These are phyloP conservation scores for Podaxis pistillaris DNA, from an alignment of 768 basidiomycete species.

Conservation along the genomic window DNA sequence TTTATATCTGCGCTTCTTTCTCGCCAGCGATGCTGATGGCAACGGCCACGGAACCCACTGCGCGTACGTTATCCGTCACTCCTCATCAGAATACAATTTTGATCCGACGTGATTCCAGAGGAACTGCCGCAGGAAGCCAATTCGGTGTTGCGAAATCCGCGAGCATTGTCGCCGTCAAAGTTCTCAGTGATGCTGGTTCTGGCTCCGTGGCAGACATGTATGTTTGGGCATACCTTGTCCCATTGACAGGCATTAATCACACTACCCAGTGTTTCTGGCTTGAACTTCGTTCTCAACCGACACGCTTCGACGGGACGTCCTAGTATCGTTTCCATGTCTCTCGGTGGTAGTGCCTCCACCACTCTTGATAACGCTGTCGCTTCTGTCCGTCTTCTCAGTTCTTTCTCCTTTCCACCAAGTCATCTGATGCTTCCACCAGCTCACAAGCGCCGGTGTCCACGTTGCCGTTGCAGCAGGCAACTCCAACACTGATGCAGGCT, in stretches of 20 bases:
- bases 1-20: not conserved
- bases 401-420: not conserved
- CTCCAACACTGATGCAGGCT: conserved; percentile 23
- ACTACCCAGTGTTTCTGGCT: conserved; percentile 22
- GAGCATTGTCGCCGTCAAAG: conserved; percentile 39
- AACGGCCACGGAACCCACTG: conserved; percentile 40
- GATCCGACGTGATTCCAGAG: conserved; percentile 14
- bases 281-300: conserved; percentile 27
- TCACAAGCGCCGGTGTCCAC: conserved; percentile 28
- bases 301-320: conserved; percentile 22
- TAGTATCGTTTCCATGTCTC: conserved; percentile 31
- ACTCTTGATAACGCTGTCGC: conserved; percentile 31
- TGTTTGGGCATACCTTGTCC: not conserved
- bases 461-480: conserved; percentile 34
- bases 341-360: conserved; percentile 26
- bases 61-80: conserved; percentile 19
- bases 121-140: conserved; percentile 23
- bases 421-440: conserved; percentile 15
- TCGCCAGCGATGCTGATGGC: conserved; percentile 25
- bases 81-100: not conserved
- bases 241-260: not conserved
- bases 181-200: conserved; percentile 32
- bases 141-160: conserved; percentile 29
- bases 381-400: conserved; percentile 14
- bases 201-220: conserved; percentile 21